These are phyloP conservation scores for Aechmea fasciata DNA, from an alignment of 176 grass and related monocot species.

Conservation along the genomic window DNA sequence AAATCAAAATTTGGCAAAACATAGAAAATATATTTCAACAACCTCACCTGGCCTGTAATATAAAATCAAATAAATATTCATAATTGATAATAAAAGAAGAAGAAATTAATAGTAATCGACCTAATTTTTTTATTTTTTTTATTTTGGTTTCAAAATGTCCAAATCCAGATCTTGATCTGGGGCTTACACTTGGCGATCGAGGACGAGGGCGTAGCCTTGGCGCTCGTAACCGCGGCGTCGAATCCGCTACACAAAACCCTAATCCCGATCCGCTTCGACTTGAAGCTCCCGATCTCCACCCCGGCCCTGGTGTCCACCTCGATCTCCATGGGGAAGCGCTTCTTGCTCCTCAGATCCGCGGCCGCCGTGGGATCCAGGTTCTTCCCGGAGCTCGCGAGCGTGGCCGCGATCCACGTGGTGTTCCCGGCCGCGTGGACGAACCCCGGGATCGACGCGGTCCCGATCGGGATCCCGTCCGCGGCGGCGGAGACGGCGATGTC, in stretches of 20 bases:
- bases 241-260: conserved; percentile 58
- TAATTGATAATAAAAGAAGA: neutral
- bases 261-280: conserved; percentile 55
- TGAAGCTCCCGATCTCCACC: conserved; percentile 71
- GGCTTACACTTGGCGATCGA: conserved; percentile 74
- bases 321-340: conserved; percentile 35
- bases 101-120: neutral
- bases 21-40: too few species aligned
- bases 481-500: conserved; percentile 53
- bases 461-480: conserved; percentile 40
- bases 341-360: conserved; percentile 52
- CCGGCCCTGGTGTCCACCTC: conserved; percentile 71
- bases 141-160: conserved; percentile 49
- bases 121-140: neutral
- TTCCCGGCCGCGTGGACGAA: conserved; percentile 62
- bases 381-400: conserved; percentile 18
- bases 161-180: conserved; percentile 86
- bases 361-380: conserved; percentile 57
- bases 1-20: too few species aligned
- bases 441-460: conserved; percentile 53
- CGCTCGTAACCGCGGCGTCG: conserved; percentile 33
- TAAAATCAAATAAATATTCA: too few species aligned
- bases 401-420: conserved; percentile 56
- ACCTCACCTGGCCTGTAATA: too few species aligned
- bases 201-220: conserved; percentile 22